phyloP scores from a whole-genome alignment of 148 eudicot species.

The Diospyros kaki region DNA sequence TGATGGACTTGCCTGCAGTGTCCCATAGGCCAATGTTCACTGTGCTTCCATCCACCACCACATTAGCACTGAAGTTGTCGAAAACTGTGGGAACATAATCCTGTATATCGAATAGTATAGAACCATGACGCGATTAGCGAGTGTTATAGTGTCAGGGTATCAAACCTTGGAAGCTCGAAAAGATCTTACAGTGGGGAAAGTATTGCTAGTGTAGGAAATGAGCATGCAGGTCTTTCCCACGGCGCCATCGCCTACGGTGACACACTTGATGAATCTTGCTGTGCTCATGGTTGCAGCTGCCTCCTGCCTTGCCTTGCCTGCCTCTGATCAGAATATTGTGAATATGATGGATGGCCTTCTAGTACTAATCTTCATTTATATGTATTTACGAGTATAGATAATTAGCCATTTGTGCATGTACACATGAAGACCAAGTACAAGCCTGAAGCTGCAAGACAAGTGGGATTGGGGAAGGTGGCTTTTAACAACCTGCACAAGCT shows the following conservation, averaged over 20 bases:
- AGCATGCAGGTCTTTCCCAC: constrained; percentile 48
- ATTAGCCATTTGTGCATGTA: no score
- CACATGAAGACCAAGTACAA: no score
- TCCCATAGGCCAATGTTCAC: constrained; percentile 69
- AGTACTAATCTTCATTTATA: neutral
- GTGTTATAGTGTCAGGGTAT: no score
- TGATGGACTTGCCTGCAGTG: constrained; percentile 40
- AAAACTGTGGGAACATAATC: constrained; percentile 70
- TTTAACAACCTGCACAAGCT: constrained; percentile 1
- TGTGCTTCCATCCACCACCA: constrained; percentile 56
- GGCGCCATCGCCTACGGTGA: constrained; percentile 46
- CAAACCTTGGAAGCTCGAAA: neutral
- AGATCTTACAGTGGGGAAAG: constrained; percentile 37
- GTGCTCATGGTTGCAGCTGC: constrained; percentile 20
- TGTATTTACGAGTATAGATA: neutral
- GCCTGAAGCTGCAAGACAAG: neutral
- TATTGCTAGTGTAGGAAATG: constrained; percentile 44
- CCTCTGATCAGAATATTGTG: neutral
- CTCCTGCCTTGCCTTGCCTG: no score
- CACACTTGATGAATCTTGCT: constrained; percentile 42
- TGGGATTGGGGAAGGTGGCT: constrained; percentile 8
- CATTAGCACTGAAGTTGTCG: constrained; percentile 69
- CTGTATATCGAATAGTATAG: constrained; percentile 15
- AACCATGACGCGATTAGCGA: no score
- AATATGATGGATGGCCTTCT: no score